Conservation (phyloP, 2,329 filamentous ascomycete genomes). For the Fusarium globosum region DNA sequence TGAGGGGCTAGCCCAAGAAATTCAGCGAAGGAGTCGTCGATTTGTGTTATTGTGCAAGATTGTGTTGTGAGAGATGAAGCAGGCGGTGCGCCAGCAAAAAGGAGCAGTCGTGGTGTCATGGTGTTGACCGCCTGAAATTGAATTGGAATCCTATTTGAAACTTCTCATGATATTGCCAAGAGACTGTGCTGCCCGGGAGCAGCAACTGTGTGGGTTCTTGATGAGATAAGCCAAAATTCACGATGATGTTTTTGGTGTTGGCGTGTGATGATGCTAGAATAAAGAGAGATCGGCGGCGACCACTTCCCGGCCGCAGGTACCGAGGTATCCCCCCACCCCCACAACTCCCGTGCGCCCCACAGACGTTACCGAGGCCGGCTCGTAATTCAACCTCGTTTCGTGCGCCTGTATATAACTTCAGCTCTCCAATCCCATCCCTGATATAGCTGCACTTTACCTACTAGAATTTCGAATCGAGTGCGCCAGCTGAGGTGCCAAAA, state of each 20-base stretch:
- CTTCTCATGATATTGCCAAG: constrained; percentile 1
- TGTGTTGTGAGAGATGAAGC: constrained; percentile 44
- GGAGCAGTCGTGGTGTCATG: constrained; percentile 51
- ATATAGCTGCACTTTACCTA: background rate
- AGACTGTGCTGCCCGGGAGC: background rate
- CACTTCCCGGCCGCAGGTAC: constrained; percentile 36
- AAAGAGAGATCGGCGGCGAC: constrained; percentile 16
- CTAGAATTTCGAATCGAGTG: no score
- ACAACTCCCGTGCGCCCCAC: constrained; percentile 24
- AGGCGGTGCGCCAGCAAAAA: constrained; percentile 52
- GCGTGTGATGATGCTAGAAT: background rate
- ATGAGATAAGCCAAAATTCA: constrained; percentile 9
- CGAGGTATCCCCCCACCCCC: constrained; percentile 39
- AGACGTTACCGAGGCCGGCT: constrained; percentile 32
- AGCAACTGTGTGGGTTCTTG: background rate
- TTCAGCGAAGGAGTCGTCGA: constrained; percentile 42
- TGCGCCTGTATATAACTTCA: background rate
- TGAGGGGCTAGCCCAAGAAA: constrained; percentile 41
- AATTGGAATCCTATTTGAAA: background rate
- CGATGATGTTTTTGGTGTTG: background rate
- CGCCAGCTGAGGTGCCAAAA: background rate
- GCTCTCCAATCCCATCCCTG: background rate
- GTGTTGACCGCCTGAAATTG: background rate
- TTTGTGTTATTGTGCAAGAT: constrained; percentile 46
- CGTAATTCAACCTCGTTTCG: constrained; percentile 16